Evolutionary conservation across 169 alveolate species (phyloP), one percentile per base, ranked within the genome.

Genomic region (Ichthyophthirius multifiliis): DNA sequence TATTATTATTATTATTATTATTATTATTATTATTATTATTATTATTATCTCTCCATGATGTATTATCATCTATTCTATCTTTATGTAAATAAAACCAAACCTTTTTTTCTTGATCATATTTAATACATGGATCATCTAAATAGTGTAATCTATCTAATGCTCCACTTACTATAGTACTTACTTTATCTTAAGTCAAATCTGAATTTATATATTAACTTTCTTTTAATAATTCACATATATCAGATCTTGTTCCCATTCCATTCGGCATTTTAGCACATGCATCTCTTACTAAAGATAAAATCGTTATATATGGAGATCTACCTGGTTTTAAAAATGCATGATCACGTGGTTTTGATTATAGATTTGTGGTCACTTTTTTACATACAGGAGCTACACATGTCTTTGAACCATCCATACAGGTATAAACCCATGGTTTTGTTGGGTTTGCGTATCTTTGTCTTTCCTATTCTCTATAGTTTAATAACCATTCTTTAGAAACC

Each of bases 241-340:
- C 97, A 12, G 92, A 87, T 75, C 97, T 86, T 4, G 95, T 93
- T n/a, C 97, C 97, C 6, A 89, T 88, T 32, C 97, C 97, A 48
- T 89, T 90, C 12, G 95, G 96, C 18, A 47, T 13, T 75, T 39
- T 47, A 0, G 86, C 81, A 20, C 95, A 93, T 0, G 97, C 97
- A 85, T 93, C 97, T 78, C 95, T 89, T 0, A 92, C 95, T n/a
- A 93, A 47, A 20, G 94, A 89, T 20, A 93, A 64, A 39, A 93
- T 86, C 15, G 97, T 93, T 7, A 93, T 90, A 77, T 85, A 88
- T 0, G 95, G 93, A 1, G 95, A 94, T 73, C 96, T 75, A 41
- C 90, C 92, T 6, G 67, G 46, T 41, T 89, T 83, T 15, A 93
- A 83, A 47, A 83, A 76, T 45, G 83, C 89, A 76, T 93, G 97